Percentiles rank a stretch among this genome's conserved stretches.
Conservation (phyloP, 331 rosid species). For the Malus hybrid region DNA sequence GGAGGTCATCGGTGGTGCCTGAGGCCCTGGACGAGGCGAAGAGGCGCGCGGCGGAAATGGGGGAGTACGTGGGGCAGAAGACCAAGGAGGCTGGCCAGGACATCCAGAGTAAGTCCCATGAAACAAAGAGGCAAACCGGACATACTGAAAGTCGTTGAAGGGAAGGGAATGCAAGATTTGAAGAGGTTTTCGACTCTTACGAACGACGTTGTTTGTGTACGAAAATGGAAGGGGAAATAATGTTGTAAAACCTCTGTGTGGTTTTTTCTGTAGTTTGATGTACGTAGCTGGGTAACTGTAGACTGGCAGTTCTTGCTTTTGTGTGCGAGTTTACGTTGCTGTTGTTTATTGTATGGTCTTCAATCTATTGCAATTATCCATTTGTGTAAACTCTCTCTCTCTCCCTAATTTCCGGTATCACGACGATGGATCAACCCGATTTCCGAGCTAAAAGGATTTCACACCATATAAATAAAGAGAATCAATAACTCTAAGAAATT, state of each 20-base stretch:
- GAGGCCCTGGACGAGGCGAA: constrained; percentile 42
- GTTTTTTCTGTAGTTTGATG: neutral
- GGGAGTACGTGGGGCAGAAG: constrained; percentile 53
- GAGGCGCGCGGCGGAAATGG: constrained; percentile 45
- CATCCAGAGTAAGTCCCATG: constrained; percentile 52
- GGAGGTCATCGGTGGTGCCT: constrained; percentile 30
- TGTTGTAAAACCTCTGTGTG: neutral
- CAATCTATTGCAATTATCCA: neutral
- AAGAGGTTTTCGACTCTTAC: neutral
- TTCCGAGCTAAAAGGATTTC: neutral
- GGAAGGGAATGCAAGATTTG: neutral
- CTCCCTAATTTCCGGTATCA: neutral
- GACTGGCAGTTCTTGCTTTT: neutral
- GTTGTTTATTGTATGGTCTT: neutral
- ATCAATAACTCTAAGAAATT: neutral
- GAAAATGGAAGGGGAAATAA: constrained; percentile 18
- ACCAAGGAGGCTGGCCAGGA: constrained; percentile 79
- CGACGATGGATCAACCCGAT: neutral
- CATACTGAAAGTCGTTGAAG: constrained; percentile 2
- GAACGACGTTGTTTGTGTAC: neutral
- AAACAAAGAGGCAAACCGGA: constrained; percentile 40
- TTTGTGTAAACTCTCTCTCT: neutral
- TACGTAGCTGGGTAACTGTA: neutral
- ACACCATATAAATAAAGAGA: neutral
- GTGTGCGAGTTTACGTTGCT: neutral